Conservation (phyloP, 1,139 yeast species). For the Debaryomyces psychrophilus region DNA sequence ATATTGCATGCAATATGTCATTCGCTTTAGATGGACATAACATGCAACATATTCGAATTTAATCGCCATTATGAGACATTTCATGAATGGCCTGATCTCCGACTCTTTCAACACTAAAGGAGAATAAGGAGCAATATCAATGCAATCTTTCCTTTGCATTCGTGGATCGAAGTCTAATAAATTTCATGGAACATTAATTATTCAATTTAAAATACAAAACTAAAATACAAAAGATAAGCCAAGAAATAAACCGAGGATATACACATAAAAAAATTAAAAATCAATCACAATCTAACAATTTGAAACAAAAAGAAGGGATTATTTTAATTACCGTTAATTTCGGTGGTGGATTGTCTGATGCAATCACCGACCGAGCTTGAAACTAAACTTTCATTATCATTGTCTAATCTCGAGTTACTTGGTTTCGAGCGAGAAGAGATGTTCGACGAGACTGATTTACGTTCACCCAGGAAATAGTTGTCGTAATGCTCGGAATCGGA, state of each 20-base stretch:
- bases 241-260: slow-evolving; percentile 5
- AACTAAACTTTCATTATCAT: slow-evolving; percentile 37
- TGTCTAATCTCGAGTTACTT: slow-evolving; percentile 6
- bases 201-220: slow-evolving; percentile 8
- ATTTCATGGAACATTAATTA: not conserved
- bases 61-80: too few species aligned
- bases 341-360: slow-evolving; percentile 42
- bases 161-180: not conserved
- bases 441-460: slow-evolving; percentile 14
- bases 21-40: too few species aligned
- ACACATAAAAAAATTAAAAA: slow-evolving; percentile 6
- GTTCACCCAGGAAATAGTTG: slow-evolving; percentile 11
- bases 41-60: too few species aligned
- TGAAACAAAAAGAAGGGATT: not conserved
- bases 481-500: slow-evolving; percentile 25
- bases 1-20: too few species aligned
- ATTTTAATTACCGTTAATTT: slow-evolving; percentile 33
- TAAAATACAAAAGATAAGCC: slow-evolving; percentile 6
- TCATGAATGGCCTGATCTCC: too few species aligned
- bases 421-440: slow-evolving; percentile 8
- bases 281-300: slow-evolving; percentile 2
- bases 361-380: slow-evolving; percentile 46
- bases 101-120: too few species aligned
- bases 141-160: too few species aligned
- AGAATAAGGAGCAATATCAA: not conserved